A percentile compares a stretch with the other conserved stretches of the same genome.
phyloP scores from a whole-genome alignment of 2,329 filamentous ascomycete genomes.

The Aureobasidium sp. region DNA sequence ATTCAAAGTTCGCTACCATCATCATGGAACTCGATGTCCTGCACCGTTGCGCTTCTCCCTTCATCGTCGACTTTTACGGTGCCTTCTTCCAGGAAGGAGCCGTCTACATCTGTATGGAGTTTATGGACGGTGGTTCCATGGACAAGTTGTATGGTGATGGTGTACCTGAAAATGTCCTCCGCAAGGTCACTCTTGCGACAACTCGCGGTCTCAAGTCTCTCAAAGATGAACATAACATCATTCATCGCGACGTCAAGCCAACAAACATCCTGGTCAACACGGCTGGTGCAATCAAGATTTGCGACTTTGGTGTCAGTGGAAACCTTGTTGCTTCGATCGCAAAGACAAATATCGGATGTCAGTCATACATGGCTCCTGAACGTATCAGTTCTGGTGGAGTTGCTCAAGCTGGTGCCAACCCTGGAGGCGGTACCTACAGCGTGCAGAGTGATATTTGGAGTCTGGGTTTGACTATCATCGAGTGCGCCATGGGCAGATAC shows the following conservation, averaged over 20 bases:
- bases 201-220: conserved; percentile 85
- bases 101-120: conserved; percentile 98
- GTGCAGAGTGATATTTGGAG: conserved; percentile 99
- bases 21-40: conserved; percentile 96
- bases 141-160: conserved; percentile 92
- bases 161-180: conserved; percentile 78
- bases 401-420: conserved; percentile 60
- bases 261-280: conserved; percentile 97
- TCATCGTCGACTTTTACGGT: conserved; percentile 98
- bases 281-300: conserved; percentile 89
- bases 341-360: conserved; percentile 97
- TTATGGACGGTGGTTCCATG: conserved; percentile 97
- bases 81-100: conserved; percentile 98
- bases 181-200: conserved; percentile 85
- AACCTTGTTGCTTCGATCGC: conserved; percentile 96
- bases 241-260: conserved; percentile 95
- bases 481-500: conserved; percentile 90
- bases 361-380: conserved; percentile 98
- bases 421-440: conserved; percentile 79
- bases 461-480: conserved; percentile 86
- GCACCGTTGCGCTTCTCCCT: conserved; percentile 88
- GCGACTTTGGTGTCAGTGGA: conserved; percentile 94
- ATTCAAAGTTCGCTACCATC: conserved; percentile 93
- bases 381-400: conserved; percentile 83
- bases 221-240: conserved; percentile 98